Percentiles rank a stretch among this genome's conserved stretches.
These are phyloP conservation scores for Mycena floridula DNA, from an alignment of 768 basidiomycete genomes.

Conservation along the genomic window DNA sequence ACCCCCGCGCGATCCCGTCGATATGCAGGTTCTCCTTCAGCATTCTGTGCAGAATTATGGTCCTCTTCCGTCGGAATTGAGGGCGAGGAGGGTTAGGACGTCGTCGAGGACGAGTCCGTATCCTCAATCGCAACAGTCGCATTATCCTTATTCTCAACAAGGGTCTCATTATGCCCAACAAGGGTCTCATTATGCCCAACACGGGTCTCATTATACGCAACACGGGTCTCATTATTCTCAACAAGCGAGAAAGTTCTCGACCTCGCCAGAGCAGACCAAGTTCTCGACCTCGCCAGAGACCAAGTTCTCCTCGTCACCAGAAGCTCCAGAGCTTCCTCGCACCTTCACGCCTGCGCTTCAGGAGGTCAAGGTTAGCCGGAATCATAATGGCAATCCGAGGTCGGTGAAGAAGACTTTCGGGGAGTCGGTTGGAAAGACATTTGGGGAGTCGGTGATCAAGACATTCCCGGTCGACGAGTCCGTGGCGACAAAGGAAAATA, in stretches of 20 bases:
- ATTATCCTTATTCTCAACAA: no score
- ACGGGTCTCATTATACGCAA: no score
- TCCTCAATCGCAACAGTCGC: constrained; percentile 41
- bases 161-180: no score
- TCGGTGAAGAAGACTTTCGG: not conserved
- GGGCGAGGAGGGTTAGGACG: constrained; percentile 57
- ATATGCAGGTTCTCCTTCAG: no score
- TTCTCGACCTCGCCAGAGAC: not conserved
- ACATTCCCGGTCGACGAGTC: constrained; percentile 12
- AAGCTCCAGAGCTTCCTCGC: no score
- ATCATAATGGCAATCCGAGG: not conserved
- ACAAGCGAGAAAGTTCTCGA: not conserved
- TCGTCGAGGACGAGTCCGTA: constrained; percentile 73
- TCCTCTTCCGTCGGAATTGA: constrained; percentile 65
- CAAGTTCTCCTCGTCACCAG: no score
- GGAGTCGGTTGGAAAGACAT: not conserved
- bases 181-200: no score
- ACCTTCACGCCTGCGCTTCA: no score
- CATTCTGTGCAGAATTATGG: no score
- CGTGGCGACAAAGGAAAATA: not conserved
- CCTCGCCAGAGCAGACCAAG: not conserved
- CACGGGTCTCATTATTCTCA: no score
- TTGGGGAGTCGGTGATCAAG: constrained; percentile 10
- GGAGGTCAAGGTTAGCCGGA: no score
- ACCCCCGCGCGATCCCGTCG: no score